Percentiles rank a stretch among this genome's conserved stretches.
Conservation (phyloP, 2,329 filamentous ascomycete genomes). For the Xylariomycetidae sp. region DNA sequence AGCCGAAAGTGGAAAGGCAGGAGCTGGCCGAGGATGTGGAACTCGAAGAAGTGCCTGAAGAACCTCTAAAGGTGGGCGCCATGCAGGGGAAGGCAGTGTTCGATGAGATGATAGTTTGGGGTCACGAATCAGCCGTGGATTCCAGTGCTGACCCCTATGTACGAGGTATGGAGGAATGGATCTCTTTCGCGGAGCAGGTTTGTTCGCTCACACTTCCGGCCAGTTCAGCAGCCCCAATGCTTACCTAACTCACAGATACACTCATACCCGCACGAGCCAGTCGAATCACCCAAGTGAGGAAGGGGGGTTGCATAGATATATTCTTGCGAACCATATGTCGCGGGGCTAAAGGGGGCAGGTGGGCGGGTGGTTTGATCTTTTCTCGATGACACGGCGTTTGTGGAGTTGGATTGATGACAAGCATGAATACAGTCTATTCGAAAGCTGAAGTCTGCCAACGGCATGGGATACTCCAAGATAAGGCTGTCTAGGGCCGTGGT, state of each 20-base stretch:
- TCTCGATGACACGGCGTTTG: too few relatives aligned
- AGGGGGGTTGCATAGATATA: too few relatives aligned
- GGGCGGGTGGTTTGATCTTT: too few relatives aligned
- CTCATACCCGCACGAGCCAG: conserved; percentile 21
- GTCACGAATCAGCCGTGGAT: conserved; percentile 65
- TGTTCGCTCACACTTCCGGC: too few relatives aligned
- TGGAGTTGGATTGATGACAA: too few relatives aligned
- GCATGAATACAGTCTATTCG: too few relatives aligned
- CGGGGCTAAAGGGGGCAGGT: too few relatives aligned
- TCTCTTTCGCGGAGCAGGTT: conserved; percentile 66
- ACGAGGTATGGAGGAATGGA: conserved; percentile 76
- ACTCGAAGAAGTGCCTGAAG: conserved; percentile 39
- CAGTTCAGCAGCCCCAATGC: background rate
- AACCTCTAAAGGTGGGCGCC: conserved; percentile 45
- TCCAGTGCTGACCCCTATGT: conserved; percentile 63
- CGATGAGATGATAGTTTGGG: conserved; percentile 76
- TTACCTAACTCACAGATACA: conserved; percentile 30
- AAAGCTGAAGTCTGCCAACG: too few relatives aligned
- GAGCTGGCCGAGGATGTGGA: conserved; percentile 33
- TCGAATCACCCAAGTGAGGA: conserved; percentile 6
- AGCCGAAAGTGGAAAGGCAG: conserved; percentile 25
- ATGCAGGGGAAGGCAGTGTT: conserved; percentile 66
- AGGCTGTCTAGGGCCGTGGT: too few relatives aligned
- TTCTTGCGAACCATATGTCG: too few relatives aligned
- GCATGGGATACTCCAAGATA: too few relatives aligned